These are phyloP conservation scores for Glutinoglossum americanum DNA, from an alignment of 495 filamentous ascomycete species.

Conservation along the genomic window DNA sequence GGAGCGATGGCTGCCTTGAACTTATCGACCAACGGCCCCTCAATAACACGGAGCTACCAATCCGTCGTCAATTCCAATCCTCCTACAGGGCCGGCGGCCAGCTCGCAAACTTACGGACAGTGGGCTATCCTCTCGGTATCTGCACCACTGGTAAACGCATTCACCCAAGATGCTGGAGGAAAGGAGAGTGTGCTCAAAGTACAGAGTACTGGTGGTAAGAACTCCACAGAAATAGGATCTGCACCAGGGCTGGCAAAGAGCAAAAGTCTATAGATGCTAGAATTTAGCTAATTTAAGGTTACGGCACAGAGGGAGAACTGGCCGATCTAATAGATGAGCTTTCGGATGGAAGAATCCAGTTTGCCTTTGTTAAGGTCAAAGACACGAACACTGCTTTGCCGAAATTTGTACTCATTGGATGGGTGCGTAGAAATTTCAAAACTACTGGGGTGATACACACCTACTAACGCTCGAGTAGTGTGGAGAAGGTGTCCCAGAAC, in stretches of 20 bases:
- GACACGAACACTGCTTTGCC: conserved; percentile 81
- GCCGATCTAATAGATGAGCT: conserved; percentile 93
- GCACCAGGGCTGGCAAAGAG: neutral
- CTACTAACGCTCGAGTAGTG: conserved; percentile 25
- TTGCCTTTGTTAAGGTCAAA: conserved; percentile 89
- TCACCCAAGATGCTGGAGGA: conserved; percentile 54
- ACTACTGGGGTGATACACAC: neutral
- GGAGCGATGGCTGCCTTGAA: conserved; percentile 73
- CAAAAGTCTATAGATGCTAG: neutral
- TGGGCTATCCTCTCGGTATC: conserved; percentile 90
- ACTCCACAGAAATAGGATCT: too few relatives aligned
- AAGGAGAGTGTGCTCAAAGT: conserved; percentile 94
- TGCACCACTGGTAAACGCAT: conserved; percentile 72
- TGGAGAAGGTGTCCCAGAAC: conserved; percentile 91
- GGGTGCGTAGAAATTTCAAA: conserved; percentile 25
- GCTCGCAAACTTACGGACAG: conserved; percentile 49
- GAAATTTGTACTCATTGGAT: conserved; percentile 84
- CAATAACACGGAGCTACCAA: conserved; percentile 83
- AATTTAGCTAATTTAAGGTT: conserved; percentile 4
- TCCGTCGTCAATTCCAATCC: conserved; percentile 54
- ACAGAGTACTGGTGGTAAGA: conserved; percentile 67
- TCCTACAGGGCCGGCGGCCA: conserved; percentile 39
- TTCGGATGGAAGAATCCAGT: conserved; percentile 88
- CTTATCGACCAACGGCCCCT: conserved; percentile 70
- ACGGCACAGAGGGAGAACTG: conserved; percentile 69